A percentile compares a stretch with the other conserved stretches of the same genome.
Conservation (phyloP, 1,284 basidiomycete species). For the Tylopilus orsonianus region DNA sequence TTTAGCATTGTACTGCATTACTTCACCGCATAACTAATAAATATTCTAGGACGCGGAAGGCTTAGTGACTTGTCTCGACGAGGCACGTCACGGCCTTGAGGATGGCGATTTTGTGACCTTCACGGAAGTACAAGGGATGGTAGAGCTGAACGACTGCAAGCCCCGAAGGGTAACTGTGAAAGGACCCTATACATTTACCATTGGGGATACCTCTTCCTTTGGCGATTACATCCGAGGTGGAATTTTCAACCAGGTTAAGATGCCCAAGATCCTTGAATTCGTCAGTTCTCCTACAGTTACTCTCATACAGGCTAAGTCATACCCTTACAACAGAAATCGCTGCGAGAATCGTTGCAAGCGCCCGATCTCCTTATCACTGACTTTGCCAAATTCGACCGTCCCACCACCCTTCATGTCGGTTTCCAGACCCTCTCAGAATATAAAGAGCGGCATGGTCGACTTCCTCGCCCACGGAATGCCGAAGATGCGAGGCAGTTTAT, state of each 20-base stretch:
- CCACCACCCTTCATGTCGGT: conserved; percentile 86
- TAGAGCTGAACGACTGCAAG: conserved; percentile 86
- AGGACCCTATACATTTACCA: conserved; percentile 94
- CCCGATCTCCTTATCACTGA: conserved; percentile 96
- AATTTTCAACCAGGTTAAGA: conserved; percentile 98
- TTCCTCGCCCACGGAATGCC: conserved; percentile 84
- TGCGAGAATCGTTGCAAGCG: conserved; percentile 79
- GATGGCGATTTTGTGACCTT: conserved; percentile 99
- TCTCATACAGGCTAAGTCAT: not conserved
- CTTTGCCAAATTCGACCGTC: conserved; percentile 97
- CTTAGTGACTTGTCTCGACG: conserved; percentile 94
- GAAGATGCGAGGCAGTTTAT: conserved; percentile 80
- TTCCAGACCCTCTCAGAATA: conserved; percentile 95
- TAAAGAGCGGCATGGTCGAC: conserved; percentile 61
- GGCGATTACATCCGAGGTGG: conserved; percentile 87
- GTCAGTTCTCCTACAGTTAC: conserved; percentile 49
- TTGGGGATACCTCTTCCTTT: conserved; percentile 84
- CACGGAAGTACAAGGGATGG: conserved; percentile 96
- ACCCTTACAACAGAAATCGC: conserved; percentile 71
- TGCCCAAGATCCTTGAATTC: conserved; percentile 95
- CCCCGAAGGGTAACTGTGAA: conserved; percentile 93
- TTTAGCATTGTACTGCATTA: not conserved
- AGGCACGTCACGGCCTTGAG: conserved; percentile 95
- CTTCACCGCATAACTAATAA: conserved; percentile 5
- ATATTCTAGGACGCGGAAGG: conserved; percentile 73